Percentiles rank a stretch among this genome's conserved stretches.
Evolutionary conservation across 306 rosid species (phyloP).

Genomic region (Gleditsia sinensis): DNA sequence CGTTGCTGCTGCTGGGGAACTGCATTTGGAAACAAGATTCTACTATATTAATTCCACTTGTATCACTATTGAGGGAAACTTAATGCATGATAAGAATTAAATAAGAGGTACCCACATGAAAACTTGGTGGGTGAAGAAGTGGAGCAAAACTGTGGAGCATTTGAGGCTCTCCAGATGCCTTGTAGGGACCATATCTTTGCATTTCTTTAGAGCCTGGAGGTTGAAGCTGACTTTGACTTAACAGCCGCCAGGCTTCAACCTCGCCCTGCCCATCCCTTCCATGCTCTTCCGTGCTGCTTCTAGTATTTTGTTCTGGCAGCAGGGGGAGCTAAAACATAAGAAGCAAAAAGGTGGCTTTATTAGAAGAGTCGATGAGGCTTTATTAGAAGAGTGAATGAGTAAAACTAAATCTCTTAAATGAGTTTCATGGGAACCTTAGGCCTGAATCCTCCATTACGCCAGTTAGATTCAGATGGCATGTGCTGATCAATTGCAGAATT

Average conservation of each 20-base stretch:
- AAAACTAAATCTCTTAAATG: too few species aligned
- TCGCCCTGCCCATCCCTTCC: conserved; percentile 42
- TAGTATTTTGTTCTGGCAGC: conserved; percentile 43
- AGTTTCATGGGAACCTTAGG: too few species aligned
- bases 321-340: conserved; percentile 35
- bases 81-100: background rate
- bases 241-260: conserved; percentile 48
- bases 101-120: conserved; percentile 50
- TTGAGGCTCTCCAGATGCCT: conserved; percentile 49
- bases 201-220: conserved; percentile 52
- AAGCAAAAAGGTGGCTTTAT: background rate
- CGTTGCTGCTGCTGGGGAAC: conserved; percentile 72
- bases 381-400: background rate
- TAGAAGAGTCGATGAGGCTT: background rate
- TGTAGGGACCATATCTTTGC: conserved; percentile 65
- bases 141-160: conserved; percentile 47
- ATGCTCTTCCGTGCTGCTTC: conserved; percentile 35
- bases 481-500: conserved; percentile 39
- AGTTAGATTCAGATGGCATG: conserved; percentile 35
- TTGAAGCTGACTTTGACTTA: conserved; percentile 58
- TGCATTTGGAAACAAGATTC: conserved; percentile 28
- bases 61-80: background rate
- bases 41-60: background rate
- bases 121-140: conserved; percentile 50
- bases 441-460: conserved; percentile 48